These are phyloP conservation scores for Eimeria falciformis DNA, from an alignment of 169 alveolate species.

Conservation along the genomic window DNA sequence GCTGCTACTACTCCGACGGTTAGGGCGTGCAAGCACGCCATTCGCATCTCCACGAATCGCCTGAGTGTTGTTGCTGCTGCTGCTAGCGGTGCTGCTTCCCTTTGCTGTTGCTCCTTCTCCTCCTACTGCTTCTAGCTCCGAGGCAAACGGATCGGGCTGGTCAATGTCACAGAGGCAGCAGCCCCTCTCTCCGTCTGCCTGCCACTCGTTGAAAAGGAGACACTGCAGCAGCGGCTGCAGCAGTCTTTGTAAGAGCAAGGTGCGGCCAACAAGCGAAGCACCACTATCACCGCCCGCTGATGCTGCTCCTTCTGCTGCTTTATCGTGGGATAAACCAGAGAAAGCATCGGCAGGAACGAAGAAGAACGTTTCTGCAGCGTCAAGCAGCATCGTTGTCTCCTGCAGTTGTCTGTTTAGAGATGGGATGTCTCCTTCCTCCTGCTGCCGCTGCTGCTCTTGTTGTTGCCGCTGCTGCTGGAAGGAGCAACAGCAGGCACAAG, in stretches of 20 bases:
- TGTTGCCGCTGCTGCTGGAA: conserved; percentile 6
- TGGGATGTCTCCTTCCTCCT: not conserved
- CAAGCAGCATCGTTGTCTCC: not conserved
- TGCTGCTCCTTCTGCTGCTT: not conserved
- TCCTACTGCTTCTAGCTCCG: not conserved
- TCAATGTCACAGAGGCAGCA: conserved; percentile 9
- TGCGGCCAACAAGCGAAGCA: not conserved
- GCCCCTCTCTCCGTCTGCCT: not conserved
- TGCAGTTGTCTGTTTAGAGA: not conserved
- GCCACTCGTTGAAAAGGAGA: not conserved
- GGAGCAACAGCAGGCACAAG: not conserved
- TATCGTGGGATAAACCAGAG: not conserved
- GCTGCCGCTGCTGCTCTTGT: not conserved
- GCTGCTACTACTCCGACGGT: not conserved
- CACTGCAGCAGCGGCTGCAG: not conserved
- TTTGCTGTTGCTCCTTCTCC: not conserved
- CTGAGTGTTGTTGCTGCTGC: not conserved
- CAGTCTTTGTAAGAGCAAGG: not conserved
- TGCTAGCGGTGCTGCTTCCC: not conserved
- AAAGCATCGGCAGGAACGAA: not conserved
- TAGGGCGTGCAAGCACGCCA: not conserved
- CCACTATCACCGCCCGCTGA: not conserved
- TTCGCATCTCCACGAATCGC: not conserved
- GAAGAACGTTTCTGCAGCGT: not conserved
- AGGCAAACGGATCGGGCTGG: not conserved